A percentile compares a stretch with the other conserved stretches of the same genome.
Conservation (phyloP, 1,139 yeast species). For the Suhomyces taliae region DNA sequence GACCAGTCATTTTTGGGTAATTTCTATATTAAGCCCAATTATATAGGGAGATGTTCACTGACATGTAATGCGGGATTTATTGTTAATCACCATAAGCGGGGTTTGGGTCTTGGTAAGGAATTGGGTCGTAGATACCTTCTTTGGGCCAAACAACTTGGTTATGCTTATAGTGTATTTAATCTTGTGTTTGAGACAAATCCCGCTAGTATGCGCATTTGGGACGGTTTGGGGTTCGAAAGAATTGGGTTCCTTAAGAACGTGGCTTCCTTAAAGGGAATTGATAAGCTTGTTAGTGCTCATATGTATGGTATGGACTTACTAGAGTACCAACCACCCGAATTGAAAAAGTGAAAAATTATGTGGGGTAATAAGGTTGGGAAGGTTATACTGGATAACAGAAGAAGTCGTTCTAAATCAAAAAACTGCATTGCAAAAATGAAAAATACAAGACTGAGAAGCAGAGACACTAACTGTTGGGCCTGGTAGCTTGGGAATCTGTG, state of each 20-base stretch:
- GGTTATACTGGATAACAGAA: too few relatives aligned
- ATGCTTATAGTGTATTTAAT: conserved; percentile 77
- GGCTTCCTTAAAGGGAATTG: conserved; percentile 61
- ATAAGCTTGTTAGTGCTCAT: conserved; percentile 64
- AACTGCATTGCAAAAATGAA: too few relatives aligned
- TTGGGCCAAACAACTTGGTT: conserved; percentile 73
- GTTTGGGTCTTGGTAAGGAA: conserved; percentile 59
- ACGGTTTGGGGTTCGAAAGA: conserved; percentile 66
- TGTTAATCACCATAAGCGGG: conserved; percentile 56
- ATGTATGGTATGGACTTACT: conserved; percentile 60
- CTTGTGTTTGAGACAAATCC: conserved; percentile 71
- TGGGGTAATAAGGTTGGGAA: background rate
- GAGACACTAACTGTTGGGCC: background rate
- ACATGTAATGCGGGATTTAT: conserved; percentile 79
- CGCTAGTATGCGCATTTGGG: conserved; percentile 76
- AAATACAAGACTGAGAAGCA: too few relatives aligned
- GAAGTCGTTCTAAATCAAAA: too few relatives aligned
- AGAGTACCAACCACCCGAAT: background rate
- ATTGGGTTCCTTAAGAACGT: conserved; percentile 69
- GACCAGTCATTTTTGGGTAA: conserved; percentile 55
- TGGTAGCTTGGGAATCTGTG: too few relatives aligned
- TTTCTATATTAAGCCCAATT: conserved; percentile 77
- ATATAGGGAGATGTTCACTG: conserved; percentile 73
- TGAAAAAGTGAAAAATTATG: background rate
- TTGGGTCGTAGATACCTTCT: conserved; percentile 60